These are phyloP conservation scores for Oropetium thomaeum DNA, from an alignment of 176 grass and related monocot genomes.

Conservation along the genomic window DNA sequence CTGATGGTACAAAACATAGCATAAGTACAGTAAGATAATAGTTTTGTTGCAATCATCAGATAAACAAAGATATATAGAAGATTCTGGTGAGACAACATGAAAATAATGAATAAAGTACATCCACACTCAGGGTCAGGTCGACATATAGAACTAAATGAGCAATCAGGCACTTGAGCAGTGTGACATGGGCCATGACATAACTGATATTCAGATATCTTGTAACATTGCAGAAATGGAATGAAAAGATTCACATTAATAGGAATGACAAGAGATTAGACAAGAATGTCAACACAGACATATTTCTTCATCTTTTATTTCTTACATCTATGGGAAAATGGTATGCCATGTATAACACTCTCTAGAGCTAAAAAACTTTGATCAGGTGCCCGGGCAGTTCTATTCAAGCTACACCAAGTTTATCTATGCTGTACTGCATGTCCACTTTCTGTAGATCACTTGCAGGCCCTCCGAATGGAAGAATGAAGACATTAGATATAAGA, in stretches of 20 bases:
- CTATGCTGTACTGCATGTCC: constrained; percentile 38
- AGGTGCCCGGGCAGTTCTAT: constrained; percentile 37
- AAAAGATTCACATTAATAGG: constrained; percentile 25
- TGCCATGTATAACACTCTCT: constrained; percentile 40
- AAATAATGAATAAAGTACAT: not conserved
- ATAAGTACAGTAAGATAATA: too few species aligned
- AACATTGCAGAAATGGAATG: constrained; percentile 26
- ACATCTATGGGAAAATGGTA: constrained; percentile 44
- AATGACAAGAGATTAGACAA: constrained; percentile 1
- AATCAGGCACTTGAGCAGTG: not conserved
- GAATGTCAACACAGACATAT: constrained; percentile 29
- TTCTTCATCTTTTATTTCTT: constrained; percentile 47
- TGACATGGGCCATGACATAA: not conserved
- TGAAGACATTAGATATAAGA: constrained; percentile 43
- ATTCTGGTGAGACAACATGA: too few species aligned
- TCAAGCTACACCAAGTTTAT: constrained; percentile 43
- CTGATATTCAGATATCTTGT: constrained; percentile 3
- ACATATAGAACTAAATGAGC: too few species aligned
- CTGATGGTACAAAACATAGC: too few species aligned
- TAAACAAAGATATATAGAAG: too few species aligned
- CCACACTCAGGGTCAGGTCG: not conserved
- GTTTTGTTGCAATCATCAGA: too few species aligned
- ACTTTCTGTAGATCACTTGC: constrained; percentile 39
- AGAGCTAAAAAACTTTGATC: constrained; percentile 37
- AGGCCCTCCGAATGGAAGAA: constrained; percentile 43